These are phyloP conservation scores for Plasmodium sp. DNA, from an alignment of 169 alveolate genomes.

Conservation along the genomic window DNA sequence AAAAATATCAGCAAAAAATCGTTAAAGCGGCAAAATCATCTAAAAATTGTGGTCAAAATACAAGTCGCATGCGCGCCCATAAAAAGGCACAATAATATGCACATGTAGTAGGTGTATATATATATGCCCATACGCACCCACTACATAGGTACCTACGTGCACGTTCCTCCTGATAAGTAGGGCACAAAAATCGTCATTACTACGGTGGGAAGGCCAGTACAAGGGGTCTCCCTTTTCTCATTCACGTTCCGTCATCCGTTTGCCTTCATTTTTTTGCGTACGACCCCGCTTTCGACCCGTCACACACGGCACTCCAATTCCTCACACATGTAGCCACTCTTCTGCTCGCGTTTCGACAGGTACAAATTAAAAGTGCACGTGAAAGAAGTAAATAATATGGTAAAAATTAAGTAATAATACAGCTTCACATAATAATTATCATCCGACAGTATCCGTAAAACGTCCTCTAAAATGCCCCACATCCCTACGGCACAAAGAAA, in stretches of 20 bases:
- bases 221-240: not conserved
- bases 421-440: conserved; percentile 15
- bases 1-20: not conserved
- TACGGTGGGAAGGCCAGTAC: not conserved
- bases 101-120: not conserved
- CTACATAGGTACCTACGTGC: not conserved
- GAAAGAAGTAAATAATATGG: conserved; percentile 20
- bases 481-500: conserved; percentile 68
- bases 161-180: not conserved
- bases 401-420: conserved; percentile 31
- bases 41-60: not conserved
- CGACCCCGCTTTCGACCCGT: not conserved
- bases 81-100: not conserved
- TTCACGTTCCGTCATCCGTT: not conserved
- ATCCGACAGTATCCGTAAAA: conserved; percentile 31
- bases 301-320: conserved; percentile 10
- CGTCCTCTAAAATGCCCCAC: conserved; percentile 67
- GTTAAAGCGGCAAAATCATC: not conserved
- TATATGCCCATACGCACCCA: not conserved
- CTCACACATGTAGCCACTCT: conserved; percentile 1
- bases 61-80: not conserved
- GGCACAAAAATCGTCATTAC: not conserved
- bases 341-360: not conserved
- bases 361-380: conserved; percentile 37
- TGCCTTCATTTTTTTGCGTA: not conserved